These are phyloP conservation scores for Colletotrichum lupini DNA, from an alignment of 2,329 filamentous ascomycete genomes.

Conservation along the genomic window DNA sequence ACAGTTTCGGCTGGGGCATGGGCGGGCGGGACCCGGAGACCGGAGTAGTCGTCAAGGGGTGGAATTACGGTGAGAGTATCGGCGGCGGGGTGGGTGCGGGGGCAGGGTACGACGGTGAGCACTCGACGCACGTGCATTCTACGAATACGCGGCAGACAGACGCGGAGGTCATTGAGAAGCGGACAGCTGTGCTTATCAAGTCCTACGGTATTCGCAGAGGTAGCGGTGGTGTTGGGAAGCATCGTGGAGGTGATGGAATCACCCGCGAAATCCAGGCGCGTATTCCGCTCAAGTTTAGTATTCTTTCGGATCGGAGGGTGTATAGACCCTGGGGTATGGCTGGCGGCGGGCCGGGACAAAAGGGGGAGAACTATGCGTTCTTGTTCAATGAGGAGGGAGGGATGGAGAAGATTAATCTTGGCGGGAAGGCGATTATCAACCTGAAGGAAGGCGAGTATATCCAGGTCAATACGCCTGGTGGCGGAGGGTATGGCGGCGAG, in stretches of 20 bases:
- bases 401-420: constrained; percentile 45
- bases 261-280: constrained; percentile 49
- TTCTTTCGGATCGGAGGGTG: constrained; percentile 49
- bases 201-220: constrained; percentile 43
- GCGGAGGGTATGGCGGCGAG: constrained; percentile 43
- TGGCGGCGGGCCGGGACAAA: constrained; percentile 42
- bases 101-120: constrained; percentile 41
- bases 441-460: constrained; percentile 47
- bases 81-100: constrained; percentile 48
- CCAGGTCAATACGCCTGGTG: constrained; percentile 49
- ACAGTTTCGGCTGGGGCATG: constrained; percentile 49
- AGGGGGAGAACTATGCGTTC: constrained; percentile 44
- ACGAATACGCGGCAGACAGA: constrained; percentile 49
- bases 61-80: constrained; percentile 47
- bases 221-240: constrained; percentile 45
- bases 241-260: constrained; percentile 47
- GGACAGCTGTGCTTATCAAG: constrained; percentile 47
- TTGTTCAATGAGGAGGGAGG: constrained; percentile 41
- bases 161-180: constrained; percentile 47
- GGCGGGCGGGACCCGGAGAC: constrained; percentile 43
- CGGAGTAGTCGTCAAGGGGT: constrained; percentile 37
- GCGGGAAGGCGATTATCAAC: constrained; percentile 45
- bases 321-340: constrained; percentile 48
- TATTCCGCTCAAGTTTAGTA: constrained; percentile 45
- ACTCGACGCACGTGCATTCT: constrained; percentile 44